phyloP scores from a whole-genome alignment of 1,139 yeast genomes.

The Blastobotrys indianensis region DNA sequence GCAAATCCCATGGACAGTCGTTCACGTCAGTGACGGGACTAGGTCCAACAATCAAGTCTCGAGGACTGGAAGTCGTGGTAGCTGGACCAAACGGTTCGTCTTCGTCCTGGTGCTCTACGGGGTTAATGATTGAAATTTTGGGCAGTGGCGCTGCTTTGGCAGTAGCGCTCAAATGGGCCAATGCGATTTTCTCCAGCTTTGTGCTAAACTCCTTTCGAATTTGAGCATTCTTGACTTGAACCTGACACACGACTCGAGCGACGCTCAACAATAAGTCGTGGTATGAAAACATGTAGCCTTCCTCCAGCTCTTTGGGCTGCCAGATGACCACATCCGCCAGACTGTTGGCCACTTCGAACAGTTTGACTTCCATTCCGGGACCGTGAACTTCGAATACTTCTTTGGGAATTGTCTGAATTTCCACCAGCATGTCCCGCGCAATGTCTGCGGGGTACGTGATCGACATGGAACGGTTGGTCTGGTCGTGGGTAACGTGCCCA shows the following conservation, averaged over 20 bases:
- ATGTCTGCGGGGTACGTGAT: slow-evolving; percentile 16
- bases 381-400: slow-evolving; percentile 21
- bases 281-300: neutral
- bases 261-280: neutral
- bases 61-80: no score
- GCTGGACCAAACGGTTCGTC: no score
- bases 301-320: neutral
- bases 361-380: slow-evolving; percentile 21
- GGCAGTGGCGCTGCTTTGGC: neutral
- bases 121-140: no score
- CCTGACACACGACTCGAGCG: neutral
- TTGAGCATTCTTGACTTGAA: neutral
- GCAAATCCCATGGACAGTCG: no score
- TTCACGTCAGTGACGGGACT: no score
- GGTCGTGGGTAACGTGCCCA: slow-evolving; percentile 13
- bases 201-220: neutral
- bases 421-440: slow-evolving; percentile 16
- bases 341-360: slow-evolving; percentile 7
- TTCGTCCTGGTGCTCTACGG: no score
- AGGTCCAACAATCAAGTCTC: no score
- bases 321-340: slow-evolving; percentile 1
- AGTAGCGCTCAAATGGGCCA: neutral
- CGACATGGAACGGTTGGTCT: neutral
- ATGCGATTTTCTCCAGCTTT: neutral
- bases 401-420: slow-evolving; percentile 11